Evolutionary conservation across 345 rosid species (phyloP).

Genomic region (Salix koriyanagi): DNA sequence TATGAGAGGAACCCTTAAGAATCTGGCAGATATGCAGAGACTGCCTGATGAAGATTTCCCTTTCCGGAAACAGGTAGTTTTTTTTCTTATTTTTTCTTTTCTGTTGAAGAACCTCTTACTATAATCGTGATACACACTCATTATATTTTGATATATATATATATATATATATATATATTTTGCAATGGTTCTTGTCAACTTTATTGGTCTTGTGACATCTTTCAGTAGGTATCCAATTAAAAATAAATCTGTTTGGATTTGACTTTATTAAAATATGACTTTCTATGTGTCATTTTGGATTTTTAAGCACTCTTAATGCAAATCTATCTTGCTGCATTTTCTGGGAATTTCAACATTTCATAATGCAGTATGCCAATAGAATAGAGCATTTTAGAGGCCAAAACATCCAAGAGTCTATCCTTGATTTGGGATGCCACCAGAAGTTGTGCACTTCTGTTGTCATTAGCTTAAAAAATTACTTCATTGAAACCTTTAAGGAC

Average conservation of each 20-base stretch:
- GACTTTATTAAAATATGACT: not conserved
- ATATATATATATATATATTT: not conserved
- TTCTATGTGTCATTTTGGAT: not conserved
- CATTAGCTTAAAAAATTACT: not conserved
- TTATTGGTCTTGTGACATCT: not conserved
- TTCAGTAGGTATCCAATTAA: not conserved
- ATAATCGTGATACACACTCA: not conserved
- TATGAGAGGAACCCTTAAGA: constrained; percentile 69
- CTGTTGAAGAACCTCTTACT: not conserved
- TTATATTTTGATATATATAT: no score
- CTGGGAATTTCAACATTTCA: not conserved
- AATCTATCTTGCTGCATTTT: not conserved
- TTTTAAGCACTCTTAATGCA: not conserved
- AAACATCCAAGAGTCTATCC: not conserved
- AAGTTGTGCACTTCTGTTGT: not conserved
- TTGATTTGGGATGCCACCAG: not conserved
- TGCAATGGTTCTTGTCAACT: not conserved
- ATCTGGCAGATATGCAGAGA: constrained; percentile 75
- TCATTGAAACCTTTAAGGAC: not conserved
- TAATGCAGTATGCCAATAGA: not conserved
- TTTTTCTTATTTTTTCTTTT: not conserved
- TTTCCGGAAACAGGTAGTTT: constrained; percentile 65
- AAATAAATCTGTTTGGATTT: not conserved
- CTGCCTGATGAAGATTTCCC: constrained; percentile 85
- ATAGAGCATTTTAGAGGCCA: not conserved